phyloP scores from a whole-genome alignment of 441 rosid species.

The Populus hybrid region DNA sequence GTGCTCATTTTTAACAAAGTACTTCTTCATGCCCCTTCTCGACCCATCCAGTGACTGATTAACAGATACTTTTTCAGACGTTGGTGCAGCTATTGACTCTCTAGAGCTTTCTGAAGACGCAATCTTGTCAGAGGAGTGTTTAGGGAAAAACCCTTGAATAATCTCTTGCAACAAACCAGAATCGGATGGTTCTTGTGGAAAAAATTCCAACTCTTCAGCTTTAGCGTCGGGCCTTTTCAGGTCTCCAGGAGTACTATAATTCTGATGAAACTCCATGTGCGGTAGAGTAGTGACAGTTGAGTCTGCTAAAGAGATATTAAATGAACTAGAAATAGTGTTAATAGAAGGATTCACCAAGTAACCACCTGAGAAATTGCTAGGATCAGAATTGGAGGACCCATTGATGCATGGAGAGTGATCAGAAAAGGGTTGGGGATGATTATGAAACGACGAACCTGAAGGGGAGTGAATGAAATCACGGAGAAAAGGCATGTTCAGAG shows the following conservation, averaged over 20 bases:
- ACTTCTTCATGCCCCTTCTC: constrained; percentile 12
- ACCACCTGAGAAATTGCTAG: constrained; percentile 8
- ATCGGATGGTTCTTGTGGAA: constrained; percentile 45
- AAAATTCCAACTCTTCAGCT: constrained; percentile 10
- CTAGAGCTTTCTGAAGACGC: constrained; percentile 9
- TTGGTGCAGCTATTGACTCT: constrained; percentile 9
- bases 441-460: constrained; percentile 16
- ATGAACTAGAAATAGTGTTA: not conserved
- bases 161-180: constrained; percentile 81
- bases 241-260: not conserved
- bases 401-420: constrained; percentile 16
- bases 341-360: constrained; percentile 7
- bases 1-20: constrained; percentile 14
- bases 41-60: constrained; percentile 12
- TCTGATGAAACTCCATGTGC: constrained; percentile 9
- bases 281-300: constrained; percentile 14
- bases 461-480: constrained; percentile 48
- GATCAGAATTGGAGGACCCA: constrained; percentile 14
- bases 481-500: constrained; percentile 35
- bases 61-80: constrained; percentile 1
- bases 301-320: constrained; percentile 1
- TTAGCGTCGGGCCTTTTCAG: not conserved
- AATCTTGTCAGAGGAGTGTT: constrained; percentile 27
- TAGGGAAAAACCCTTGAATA: constrained; percentile 63
- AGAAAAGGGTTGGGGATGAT: constrained; percentile 7